Base-by-base conservation (phyloP, 2,329 filamentous ascomycete genomes). In the Fusarium sp. region DNA sequence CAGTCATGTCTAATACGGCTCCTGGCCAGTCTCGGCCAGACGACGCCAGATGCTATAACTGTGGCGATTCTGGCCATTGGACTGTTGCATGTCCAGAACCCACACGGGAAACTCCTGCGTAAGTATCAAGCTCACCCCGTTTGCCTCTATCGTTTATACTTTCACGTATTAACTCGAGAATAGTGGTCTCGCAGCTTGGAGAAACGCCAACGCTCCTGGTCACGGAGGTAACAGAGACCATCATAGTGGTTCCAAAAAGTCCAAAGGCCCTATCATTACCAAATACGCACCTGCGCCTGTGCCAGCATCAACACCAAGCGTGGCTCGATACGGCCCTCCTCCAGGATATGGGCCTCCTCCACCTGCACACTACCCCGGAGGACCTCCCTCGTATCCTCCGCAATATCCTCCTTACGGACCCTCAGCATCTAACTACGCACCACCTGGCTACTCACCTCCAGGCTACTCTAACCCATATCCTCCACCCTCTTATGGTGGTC, bases 61-160 rank as follows among this genome's bases (percentile, higher is more conserved):
- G 88, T 74, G 87, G 87, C 59, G 78, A 80, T 54, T 79, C 81
- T 36, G 85, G 86, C 8, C 88, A 90, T 76, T 89, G 87, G 82
- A 82, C 86, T 18, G 80, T 88, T 59, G 86, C 86, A 56, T 90
- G 88, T 76, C 87, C 87, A 13, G 85, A 88, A 67, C 84, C 85
- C 28, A 86, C 85, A 30, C 81, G 86, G 69, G 79, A 81, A 72
- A 83, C 84, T 51, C 86, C 86, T 72, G 85, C 84, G 88, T 89
- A 84, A 86, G 87, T 85, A 24, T 14, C 47, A 39, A 32, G 15
- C 39, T 30, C 28, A 24, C 22, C 24, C 20, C 56, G 36, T 56
- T 57, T 51, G 47, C 24, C 39, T 60, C 24, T 24, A 26, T 45
- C 35, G 38, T 28, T 32, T 35, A 28, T 30, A 38, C 56, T 55